These are phyloP conservation scores for Auricularia sp. DNA, from an alignment of 768 basidiomycete genomes.

Conservation along the genomic window DNA sequence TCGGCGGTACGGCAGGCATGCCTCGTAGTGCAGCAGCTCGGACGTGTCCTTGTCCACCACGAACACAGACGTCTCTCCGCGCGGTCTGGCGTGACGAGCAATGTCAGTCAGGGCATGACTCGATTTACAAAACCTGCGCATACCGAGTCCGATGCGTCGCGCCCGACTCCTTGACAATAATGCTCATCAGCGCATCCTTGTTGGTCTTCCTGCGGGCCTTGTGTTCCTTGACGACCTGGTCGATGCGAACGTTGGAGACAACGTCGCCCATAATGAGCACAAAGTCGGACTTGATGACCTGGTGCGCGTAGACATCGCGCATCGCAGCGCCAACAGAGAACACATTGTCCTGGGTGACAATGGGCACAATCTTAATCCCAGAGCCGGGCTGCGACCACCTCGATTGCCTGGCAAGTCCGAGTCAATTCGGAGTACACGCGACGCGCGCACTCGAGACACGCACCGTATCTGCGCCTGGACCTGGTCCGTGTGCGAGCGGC, in stretches of 20 bases:
- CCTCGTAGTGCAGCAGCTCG: conserved; percentile 79
- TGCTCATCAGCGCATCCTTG: conserved; percentile 93
- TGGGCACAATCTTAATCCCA: conserved; percentile 73
- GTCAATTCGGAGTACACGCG: conserved; percentile 3
- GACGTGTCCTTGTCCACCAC: conserved; percentile 66
- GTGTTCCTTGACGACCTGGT: conserved; percentile 81
- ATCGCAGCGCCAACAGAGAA: conserved; percentile 86
- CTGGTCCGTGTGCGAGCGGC: conserved; percentile 79
- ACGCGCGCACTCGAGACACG: conserved; percentile 16
- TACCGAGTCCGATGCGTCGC: conserved; percentile 62
- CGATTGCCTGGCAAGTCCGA: conserved; percentile 43
- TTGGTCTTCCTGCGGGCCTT: conserved; percentile 77
- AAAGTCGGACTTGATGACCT: conserved; percentile 83
- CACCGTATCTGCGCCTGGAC: conserved; percentile 80
- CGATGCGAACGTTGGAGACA: conserved; percentile 85
- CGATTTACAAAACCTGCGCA: conserved; percentile 12
- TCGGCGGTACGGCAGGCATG: conserved; percentile 57
- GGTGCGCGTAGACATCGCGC: conserved; percentile 87
- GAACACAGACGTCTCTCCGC: conserved; percentile 66
- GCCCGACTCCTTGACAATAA: conserved; percentile 79
- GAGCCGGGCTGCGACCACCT: conserved; percentile 77
- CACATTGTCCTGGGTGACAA: conserved; percentile 77
- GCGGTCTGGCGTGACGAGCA: conserved; percentile 35
- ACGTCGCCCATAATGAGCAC: conserved; percentile 87
- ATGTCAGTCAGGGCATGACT: not conserved